Base-by-base conservation (phyloP, 805 yeast species). In the Wickerhamomyces queroliae region DNA sequence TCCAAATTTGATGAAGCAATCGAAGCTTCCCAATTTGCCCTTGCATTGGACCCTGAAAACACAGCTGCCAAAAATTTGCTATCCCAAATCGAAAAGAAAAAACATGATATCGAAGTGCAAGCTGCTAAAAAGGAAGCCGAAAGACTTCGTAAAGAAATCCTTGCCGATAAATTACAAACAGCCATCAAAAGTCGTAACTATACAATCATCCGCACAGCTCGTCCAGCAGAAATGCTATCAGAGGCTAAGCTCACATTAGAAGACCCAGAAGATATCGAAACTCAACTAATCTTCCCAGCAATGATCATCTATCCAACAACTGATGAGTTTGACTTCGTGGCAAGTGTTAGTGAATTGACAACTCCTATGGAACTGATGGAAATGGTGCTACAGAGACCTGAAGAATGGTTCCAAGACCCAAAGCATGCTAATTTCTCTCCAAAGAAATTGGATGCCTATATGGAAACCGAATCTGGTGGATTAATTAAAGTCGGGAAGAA, bases 401-500 rank as follows among this genome's bases (percentile, higher is more conserved):
- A 72, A 7, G 74, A 74, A 31, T 87, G 85, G 81, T 82, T 80
- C 53, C 72, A 70, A 33, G 55, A 58, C 48, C 80, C 81, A 6
- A 75, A 72, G 46, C 88, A 83, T 21, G 48, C 55, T 30, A 74
- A 79, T 43, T 87, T 88, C 56, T 63, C 69, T 0, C 59, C 73
- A 4, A 76, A 73, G 46, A 74, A 73, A 39, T 62, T 89, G 20
- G 81, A 84, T 37, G 82, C 83, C 6, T 91, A 71, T 59, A 79
- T 86, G 79, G 97, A 87, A 58, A 87, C 96, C 0, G 70, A 64
- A 24, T 53, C 78, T 2, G 96, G 96, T 37, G 97, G 97, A 0
- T 69, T 91, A 44, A 80, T 88, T 33, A 88, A 87, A 60, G 77
- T 83, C 5, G 96, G 96, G 21, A 85, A 82, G 58, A 87, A 84